Evolutionary conservation across 2,329 filamentous ascomycete species (phyloP).

Genomic region (Rhynchosporium graminicola): DNA sequence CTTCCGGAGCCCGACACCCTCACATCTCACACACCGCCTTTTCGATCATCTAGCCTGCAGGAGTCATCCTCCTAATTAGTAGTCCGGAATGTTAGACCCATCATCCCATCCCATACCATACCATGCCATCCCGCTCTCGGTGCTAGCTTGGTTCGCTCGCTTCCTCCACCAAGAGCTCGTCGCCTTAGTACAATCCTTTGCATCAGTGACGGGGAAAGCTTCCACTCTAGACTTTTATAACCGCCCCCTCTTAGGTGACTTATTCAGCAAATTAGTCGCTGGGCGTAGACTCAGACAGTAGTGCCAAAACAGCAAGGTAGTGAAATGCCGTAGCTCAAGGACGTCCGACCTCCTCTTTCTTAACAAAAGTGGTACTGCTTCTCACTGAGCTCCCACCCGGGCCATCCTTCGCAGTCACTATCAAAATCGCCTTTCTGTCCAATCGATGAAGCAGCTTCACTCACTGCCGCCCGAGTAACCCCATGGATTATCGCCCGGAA

Average conservation of each 20-base stretch:
- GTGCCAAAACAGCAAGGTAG: neutral
- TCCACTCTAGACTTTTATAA: no score
- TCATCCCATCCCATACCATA: neutral
- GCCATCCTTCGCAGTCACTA: neutral
- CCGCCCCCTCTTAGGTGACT: no score
- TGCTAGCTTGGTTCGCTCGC: neutral
- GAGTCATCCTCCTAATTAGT: conserved; percentile 21
- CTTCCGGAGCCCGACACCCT: conserved; percentile 29
- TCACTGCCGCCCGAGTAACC: conserved; percentile 15
- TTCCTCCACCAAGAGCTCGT: no score
- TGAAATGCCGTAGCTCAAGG: neutral
- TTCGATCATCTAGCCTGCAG: conserved; percentile 20
- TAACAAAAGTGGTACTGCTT: conserved; percentile 1
- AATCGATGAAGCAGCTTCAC: neutral
- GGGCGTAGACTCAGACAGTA: no score
- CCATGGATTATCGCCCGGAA: conserved; percentile 14
- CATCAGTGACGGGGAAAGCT: no score
- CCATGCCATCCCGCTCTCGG: neutral
- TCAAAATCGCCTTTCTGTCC: neutral
- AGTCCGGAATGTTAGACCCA: no score
- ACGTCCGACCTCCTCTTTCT: neutral
- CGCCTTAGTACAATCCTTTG: neutral
- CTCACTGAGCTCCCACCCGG: neutral
- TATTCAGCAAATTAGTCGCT: no score
- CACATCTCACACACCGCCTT: conserved; percentile 31